Percentiles rank a stretch among this genome's conserved stretches.
Conservation (phyloP, 2,329 filamentous ascomycete genomes). For the Clonostachys byssicola region DNA sequence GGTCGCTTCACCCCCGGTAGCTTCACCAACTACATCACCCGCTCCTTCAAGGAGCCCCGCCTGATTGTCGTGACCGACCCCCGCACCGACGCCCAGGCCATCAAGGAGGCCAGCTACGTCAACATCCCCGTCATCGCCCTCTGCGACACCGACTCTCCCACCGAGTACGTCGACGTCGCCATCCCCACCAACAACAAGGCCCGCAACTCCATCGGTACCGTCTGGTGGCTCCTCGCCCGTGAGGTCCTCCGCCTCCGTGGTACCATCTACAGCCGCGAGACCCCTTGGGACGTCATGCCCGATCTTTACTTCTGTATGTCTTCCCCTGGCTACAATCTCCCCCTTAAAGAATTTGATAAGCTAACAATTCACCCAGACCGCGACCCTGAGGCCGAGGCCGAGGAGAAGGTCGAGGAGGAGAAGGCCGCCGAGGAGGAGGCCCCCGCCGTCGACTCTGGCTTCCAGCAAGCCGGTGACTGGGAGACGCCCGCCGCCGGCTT, state of each 20-base stretch:
- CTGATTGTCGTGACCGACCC: conserved; percentile 99
- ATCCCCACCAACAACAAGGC: conserved; percentile 99
- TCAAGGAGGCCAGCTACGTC: conserved; percentile 99
- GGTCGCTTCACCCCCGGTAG: conserved; percentile 99
- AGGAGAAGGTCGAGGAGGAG: conserved; percentile 94
- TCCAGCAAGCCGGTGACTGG: conserved; percentile 74
- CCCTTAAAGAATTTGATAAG: neutral
- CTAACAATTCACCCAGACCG: conserved; percentile 57
- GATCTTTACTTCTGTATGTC: conserved; percentile 96
- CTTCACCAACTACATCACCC: conserved; percentile 99
- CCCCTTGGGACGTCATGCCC: conserved; percentile 98
- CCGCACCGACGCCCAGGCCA: conserved; percentile 98
- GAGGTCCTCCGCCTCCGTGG: conserved; percentile 99
- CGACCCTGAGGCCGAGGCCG: conserved; percentile 98
- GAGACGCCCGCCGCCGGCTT: conserved; percentile 74
- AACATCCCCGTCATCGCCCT: conserved; percentile 99
- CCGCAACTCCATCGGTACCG: conserved; percentile 94
- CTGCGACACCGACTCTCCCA: conserved; percentile 98
- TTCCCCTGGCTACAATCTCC: neutral
- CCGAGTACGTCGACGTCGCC: conserved; percentile 98
- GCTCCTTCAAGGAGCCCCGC: conserved; percentile 99
- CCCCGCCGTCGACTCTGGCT: conserved; percentile 73
- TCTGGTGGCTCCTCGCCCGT: conserved; percentile 99
- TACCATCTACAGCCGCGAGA: conserved; percentile 92
- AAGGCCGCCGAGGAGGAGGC: conserved; percentile 89